Percentiles rank a stretch among this genome's conserved stretches.
These are phyloP conservation scores for Astrothelium macrocarpum DNA, from an alignment of 495 filamentous ascomycete species.

Conservation along the genomic window DNA sequence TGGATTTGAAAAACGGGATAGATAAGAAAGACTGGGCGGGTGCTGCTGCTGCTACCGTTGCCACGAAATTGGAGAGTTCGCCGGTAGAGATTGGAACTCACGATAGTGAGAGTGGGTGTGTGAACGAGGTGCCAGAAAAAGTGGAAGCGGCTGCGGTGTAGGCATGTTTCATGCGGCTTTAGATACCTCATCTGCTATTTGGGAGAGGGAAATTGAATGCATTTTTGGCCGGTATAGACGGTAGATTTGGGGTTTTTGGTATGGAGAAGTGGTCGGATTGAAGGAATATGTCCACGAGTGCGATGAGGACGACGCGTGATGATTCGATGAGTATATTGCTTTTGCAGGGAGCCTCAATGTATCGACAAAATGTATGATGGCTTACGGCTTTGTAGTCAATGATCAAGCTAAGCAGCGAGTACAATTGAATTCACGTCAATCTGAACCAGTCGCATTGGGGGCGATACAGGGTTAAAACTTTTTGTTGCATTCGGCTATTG, in stretches of 20 bases:
- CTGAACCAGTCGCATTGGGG: background rate
- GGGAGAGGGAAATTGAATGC: background rate
- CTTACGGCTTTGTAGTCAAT: background rate
- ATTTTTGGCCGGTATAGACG: background rate
- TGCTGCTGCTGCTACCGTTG: background rate
- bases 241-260: background rate
- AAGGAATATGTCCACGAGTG: background rate
- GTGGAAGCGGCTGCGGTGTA: background rate
- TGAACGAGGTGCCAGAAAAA: background rate
- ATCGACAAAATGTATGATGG: background rate
- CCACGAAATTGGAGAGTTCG: background rate
- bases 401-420: no score
- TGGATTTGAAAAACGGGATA: background rate
- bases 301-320: background rate
- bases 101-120: background rate
- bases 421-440: no score
- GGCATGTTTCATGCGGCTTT: background rate
- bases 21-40: background rate
- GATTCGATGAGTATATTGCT: background rate
- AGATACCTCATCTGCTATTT: background rate
- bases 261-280: background rate
- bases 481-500: background rate
- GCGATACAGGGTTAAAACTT: background rate
- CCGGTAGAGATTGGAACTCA: background rate
- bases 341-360: background rate